Conservation (phyloP, 1,139 yeast species). For the Yamadazyma siamensis region DNA sequence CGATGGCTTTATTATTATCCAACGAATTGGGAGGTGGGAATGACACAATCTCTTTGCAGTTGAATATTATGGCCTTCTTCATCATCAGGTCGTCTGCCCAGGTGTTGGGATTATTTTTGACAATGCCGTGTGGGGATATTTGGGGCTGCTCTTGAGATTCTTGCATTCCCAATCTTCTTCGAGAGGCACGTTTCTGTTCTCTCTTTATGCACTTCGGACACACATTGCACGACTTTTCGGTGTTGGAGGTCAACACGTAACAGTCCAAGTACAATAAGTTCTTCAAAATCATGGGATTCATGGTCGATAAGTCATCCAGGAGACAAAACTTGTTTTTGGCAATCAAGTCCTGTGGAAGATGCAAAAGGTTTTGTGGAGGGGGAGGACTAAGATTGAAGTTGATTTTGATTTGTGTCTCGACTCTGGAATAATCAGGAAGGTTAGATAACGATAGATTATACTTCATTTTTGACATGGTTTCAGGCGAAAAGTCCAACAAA, state of each 20-base stretch:
- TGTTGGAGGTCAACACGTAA: constrained; percentile 57
- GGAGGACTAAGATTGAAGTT: constrained; percentile 65
- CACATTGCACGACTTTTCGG: constrained; percentile 61
- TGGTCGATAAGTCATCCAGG: constrained; percentile 40
- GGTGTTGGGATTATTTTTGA: constrained; percentile 47
- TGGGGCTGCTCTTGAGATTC: constrained; percentile 10
- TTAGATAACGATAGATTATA: constrained; percentile 57
- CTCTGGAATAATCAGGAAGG: constrained; percentile 79
- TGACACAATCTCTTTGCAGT: constrained; percentile 81
- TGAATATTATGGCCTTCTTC: constrained; percentile 83
- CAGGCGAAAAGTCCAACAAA: constrained; percentile 37
- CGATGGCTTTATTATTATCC: constrained; percentile 47
- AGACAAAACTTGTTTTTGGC: constrained; percentile 81
- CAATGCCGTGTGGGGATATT: constrained; percentile 20
- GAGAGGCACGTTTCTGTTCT: constrained; percentile 89
- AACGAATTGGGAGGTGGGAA: constrained; percentile 63
- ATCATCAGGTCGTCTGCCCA: constrained; percentile 75
- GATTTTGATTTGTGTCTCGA: constrained; percentile 90
- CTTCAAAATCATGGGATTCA: constrained; percentile 45
- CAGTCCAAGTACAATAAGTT: constrained; percentile 64
- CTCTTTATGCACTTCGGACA: constrained; percentile 87
- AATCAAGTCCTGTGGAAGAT: constrained; percentile 81
- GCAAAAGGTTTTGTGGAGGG: constrained; percentile 67
- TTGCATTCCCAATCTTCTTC: constrained; percentile 64
- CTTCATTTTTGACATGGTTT: constrained; percentile 46